Percentiles rank a stretch among this genome's conserved stretches.
Conservation (phyloP, 345 rosid species). For the Stellera chamaejasme region DNA sequence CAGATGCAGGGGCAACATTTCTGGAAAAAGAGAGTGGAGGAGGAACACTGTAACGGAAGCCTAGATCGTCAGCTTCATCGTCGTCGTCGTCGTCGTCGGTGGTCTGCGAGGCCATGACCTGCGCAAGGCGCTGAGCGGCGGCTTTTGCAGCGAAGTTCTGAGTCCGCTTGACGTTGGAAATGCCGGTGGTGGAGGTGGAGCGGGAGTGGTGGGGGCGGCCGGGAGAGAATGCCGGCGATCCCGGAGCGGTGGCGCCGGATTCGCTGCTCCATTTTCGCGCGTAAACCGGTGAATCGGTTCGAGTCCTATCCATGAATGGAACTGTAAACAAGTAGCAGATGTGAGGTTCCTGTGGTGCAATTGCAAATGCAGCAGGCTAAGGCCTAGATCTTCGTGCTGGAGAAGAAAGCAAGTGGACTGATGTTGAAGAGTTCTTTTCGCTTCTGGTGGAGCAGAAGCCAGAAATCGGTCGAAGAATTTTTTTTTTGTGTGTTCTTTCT, state of each 20-base stretch:
- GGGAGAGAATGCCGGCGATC: conserved; percentile 54
- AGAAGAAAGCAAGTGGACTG: too few relatives aligned
- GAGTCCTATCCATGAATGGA: conserved; percentile 54
- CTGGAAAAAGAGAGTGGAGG: conserved; percentile 69
- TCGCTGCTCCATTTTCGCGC: conserved; percentile 69
- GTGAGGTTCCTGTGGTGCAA: too few relatives aligned
- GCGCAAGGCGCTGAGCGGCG: conserved; percentile 96
- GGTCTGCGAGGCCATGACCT: conserved; percentile 98
- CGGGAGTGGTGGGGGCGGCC: conserved; percentile 60
- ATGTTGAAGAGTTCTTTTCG: too few relatives aligned
- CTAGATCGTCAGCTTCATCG: conserved; percentile 57
- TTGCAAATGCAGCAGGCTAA: too few relatives aligned
- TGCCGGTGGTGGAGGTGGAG: conserved; percentile 55
- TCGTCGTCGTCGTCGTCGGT: conserved; percentile 71
- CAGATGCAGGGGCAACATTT: conserved; percentile 19
- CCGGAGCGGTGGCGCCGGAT: conserved; percentile 32
- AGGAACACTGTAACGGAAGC: conserved; percentile 80
- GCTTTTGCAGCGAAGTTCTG: conserved; percentile 97
- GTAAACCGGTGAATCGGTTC: conserved; percentile 67
- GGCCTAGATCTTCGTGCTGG: too few relatives aligned
- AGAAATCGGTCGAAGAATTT: too few relatives aligned
- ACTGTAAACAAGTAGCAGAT: background rate
- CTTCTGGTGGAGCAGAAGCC: too few relatives aligned
- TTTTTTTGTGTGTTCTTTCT: too few relatives aligned
- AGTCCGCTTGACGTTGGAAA: conserved; percentile 76